A percentile compares a stretch with the other conserved stretches of the same genome.
These are phyloP conservation scores for Malus domestica DNA, from an alignment of 306 rosid species.

Conservation along the genomic window DNA sequence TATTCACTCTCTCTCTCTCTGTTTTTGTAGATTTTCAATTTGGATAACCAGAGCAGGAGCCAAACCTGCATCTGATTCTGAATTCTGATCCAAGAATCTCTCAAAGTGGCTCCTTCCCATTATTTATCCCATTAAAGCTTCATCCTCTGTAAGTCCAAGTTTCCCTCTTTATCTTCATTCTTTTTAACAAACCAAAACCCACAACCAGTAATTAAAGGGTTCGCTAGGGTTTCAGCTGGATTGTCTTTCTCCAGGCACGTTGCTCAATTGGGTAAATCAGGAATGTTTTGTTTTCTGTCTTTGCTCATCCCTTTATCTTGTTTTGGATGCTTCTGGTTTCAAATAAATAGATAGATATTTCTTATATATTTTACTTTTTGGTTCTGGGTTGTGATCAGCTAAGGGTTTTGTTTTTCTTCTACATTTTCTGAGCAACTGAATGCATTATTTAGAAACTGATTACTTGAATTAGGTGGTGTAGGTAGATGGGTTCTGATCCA, in stretches of 20 bases:
- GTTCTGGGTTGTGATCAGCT: background rate
- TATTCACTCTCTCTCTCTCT: background rate
- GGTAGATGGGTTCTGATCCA: background rate
- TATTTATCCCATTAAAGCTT: conserved; percentile 6
- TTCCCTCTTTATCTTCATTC: conserved; percentile 23
- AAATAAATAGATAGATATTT: background rate
- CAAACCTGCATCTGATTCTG: conserved; percentile 21
- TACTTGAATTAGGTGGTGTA: background rate
- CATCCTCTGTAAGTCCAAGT: conserved; percentile 57
- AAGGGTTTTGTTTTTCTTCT: background rate
- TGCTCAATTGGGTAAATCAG: conserved; percentile 4
- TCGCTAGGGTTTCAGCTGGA: conserved; percentile 41
- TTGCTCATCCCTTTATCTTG: conserved; percentile 1
- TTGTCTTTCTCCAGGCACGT: background rate
- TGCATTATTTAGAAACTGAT: background rate
- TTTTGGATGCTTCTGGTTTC: conserved; percentile 11
- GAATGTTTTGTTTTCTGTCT: background rate
- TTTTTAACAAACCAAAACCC: background rate
- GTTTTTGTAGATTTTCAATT: background rate
- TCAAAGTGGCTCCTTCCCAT: background rate
- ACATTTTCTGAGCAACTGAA: conserved; percentile 1
- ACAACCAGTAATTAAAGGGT: background rate
- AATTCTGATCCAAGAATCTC: conserved; percentile 42
- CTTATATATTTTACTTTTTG: background rate
- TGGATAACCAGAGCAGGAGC: conserved; percentile 19